Conservation (phyloP, 2,329 filamentous ascomycete genomes). For the Harringtonia aguacate region DNA sequence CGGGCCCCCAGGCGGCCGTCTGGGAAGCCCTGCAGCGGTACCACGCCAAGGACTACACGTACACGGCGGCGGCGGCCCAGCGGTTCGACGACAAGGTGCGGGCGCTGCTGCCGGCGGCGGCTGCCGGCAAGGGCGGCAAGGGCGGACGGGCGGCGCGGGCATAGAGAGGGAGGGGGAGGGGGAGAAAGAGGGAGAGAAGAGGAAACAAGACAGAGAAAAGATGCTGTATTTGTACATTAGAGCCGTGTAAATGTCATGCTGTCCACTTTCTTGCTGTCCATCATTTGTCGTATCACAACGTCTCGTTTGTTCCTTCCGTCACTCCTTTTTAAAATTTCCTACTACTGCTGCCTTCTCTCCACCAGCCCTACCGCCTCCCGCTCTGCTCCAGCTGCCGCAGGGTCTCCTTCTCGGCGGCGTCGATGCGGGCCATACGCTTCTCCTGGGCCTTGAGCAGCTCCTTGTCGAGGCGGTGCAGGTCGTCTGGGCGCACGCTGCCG, state of each 20-base stretch:
- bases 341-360: too few species aligned
- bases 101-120: constrained; percentile 15
- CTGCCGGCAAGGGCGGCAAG: not conserved
- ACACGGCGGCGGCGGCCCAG: constrained; percentile 26
- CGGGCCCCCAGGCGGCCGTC: too few species aligned
- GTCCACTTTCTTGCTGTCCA: too few species aligned
- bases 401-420: constrained; percentile 36
- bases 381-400: constrained; percentile 25
- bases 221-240: too few species aligned
- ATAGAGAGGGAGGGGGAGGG: not conserved
- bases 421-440: constrained; percentile 40
- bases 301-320: too few species aligned
- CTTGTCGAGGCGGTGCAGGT: constrained; percentile 27
- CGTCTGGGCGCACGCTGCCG: constrained; percentile 31
- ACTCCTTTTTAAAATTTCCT: too few species aligned
- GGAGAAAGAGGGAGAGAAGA: not conserved
- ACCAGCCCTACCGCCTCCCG: constrained; percentile 8
- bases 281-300: too few species aligned
- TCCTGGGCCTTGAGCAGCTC: constrained; percentile 41
- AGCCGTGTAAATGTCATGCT: too few species aligned
- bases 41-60: constrained; percentile 22
- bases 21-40: constrained; percentile 23
- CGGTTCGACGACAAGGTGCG: constrained; percentile 20
- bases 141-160: too few species aligned
- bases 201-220: not conserved